Evolutionary conservation across 83 land plant genomes (phyloP).

Genomic region (Thuja plicata): DNA sequence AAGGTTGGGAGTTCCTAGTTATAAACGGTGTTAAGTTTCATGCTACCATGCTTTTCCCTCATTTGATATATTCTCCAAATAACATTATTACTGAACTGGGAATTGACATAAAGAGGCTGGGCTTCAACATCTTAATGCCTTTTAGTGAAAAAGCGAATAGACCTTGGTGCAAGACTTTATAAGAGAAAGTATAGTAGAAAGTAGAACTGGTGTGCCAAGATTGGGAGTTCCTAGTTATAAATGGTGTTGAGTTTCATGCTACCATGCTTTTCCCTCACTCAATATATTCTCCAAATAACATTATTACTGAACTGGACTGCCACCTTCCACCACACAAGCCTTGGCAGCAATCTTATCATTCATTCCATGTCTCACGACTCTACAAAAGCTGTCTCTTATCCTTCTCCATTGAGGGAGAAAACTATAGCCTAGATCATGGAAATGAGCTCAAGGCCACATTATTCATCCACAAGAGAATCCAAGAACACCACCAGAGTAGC

Average conservation of each 20-base stretch:
- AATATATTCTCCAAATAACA: neutral
- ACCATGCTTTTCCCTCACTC: neutral
- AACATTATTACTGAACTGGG: too few relatives aligned
- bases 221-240: slow-evolving; percentile 33
- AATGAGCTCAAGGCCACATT: neutral
- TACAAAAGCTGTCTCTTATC: neutral
- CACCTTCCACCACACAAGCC: neutral
- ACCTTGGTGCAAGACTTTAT: too few relatives aligned
- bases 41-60: too few relatives aligned
- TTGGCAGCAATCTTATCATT: neutral
- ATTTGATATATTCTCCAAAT: too few relatives aligned
- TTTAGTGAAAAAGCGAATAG: too few relatives aligned
- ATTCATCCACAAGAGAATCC: neutral
- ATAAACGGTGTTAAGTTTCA: too few relatives aligned
- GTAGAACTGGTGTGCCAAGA: too few relatives aligned
- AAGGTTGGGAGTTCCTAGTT: slow-evolving; percentile 48
- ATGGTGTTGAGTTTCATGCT: slow-evolving; percentile 33
- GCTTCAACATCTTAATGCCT: too few relatives aligned
- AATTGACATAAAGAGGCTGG: too few relatives aligned
- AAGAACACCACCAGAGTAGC: neutral
- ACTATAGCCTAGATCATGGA: neutral
- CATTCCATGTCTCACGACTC: neutral
- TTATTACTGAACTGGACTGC: neutral
- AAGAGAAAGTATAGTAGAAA: too few relatives aligned
- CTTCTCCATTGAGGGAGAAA: neutral